Evolutionary conservation across 495 filamentous ascomycete species (phyloP).

Genomic region (Chaetomidium leptoderma): DNA sequence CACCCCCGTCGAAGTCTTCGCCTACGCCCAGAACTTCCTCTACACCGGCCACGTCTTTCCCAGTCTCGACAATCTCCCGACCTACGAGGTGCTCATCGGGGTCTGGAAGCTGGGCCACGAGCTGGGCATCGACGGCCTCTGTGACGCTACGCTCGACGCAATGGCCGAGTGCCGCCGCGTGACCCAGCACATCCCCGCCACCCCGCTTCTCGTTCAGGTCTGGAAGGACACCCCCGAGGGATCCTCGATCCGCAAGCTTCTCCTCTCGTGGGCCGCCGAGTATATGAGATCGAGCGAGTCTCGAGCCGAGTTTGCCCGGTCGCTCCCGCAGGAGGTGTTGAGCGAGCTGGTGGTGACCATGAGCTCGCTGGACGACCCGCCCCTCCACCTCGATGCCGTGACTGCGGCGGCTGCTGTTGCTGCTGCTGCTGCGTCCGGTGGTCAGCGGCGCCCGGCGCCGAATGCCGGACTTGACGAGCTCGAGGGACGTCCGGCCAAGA

Average conservation of each 20-base stretch:
- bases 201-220: slow-evolving; percentile 49
- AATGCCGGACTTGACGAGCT: slow-evolving; percentile 18
- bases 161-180: slow-evolving; percentile 48
- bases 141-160: slow-evolving; percentile 46
- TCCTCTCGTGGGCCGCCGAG: slow-evolving; percentile 54
- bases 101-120: slow-evolving; percentile 51
- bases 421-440: slow-evolving; percentile 16
- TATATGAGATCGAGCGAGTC: slow-evolving; percentile 50
- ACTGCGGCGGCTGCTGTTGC: too few species aligned
- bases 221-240: slow-evolving; percentile 54
- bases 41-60: slow-evolving; percentile 47
- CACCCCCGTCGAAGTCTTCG: slow-evolving; percentile 44
- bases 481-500: slow-evolving; percentile 33
- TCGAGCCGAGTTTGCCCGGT: slow-evolving; percentile 47
- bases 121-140: slow-evolving; percentile 50
- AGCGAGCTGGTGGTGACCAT: slow-evolving; percentile 55
- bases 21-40: slow-evolving; percentile 49
- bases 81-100: slow-evolving; percentile 47
- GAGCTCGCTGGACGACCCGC: slow-evolving; percentile 42
- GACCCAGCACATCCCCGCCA: slow-evolving; percentile 48
- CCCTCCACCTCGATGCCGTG: slow-evolving; percentile 23
- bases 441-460: slow-evolving; percentile 29
- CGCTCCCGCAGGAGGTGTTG: slow-evolving; percentile 51
- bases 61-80: slow-evolving; percentile 35
- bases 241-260: slow-evolving; percentile 49